Evolutionary conservation across 2,329 filamentous ascomycete species (phyloP).

Genomic region (Sporothrix curviconia): DNA sequence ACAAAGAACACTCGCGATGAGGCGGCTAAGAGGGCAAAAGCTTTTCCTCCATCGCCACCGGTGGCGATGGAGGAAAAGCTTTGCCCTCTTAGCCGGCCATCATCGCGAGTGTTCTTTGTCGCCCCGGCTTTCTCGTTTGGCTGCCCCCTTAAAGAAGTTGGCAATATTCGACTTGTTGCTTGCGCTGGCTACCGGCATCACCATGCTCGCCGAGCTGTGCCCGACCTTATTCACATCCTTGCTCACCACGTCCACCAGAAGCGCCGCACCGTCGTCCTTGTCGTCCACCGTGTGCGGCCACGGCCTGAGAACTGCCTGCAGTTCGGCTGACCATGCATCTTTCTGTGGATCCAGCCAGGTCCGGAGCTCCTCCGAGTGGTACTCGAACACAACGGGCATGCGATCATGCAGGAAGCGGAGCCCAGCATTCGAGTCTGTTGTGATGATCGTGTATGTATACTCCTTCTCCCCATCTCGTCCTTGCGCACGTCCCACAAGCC

Average conservation of each 20-base stretch:
- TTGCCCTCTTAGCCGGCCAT: neutral
- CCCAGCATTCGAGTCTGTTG: slow-evolving; percentile 76
- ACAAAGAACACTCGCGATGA: neutral
- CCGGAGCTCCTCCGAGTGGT: slow-evolving; percentile 61
- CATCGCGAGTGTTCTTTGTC: neutral
- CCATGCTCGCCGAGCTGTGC: slow-evolving; percentile 77
- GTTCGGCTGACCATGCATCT: slow-evolving; percentile 66
- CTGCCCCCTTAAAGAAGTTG: slow-evolving; percentile 64
- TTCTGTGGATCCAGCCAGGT: slow-evolving; percentile 72
- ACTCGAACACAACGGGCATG: slow-evolving; percentile 89
- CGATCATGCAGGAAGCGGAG: slow-evolving; percentile 84
- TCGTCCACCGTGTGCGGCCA: slow-evolving; percentile 23
- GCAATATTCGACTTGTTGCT: slow-evolving; percentile 91
- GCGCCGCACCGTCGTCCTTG: slow-evolving; percentile 55
- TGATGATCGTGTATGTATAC: slow-evolving; percentile 94
- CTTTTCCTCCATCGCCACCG: neutral
- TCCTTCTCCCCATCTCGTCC: slow-evolving; percentile 17
- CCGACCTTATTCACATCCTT: slow-evolving; percentile 92
- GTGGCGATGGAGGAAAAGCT: neutral
- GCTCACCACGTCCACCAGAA: slow-evolving; percentile 65
- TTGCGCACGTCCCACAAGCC: slow-evolving; percentile 68
- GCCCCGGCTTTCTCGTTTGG: neutral
- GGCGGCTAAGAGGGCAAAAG: neutral
- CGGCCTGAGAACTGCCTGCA: slow-evolving; percentile 74
- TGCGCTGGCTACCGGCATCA: slow-evolving; percentile 74